Evolutionary conservation across 1,139 yeast genomes (phyloP).

Genomic region (Kurtzmaniella quercitrusa): DNA sequence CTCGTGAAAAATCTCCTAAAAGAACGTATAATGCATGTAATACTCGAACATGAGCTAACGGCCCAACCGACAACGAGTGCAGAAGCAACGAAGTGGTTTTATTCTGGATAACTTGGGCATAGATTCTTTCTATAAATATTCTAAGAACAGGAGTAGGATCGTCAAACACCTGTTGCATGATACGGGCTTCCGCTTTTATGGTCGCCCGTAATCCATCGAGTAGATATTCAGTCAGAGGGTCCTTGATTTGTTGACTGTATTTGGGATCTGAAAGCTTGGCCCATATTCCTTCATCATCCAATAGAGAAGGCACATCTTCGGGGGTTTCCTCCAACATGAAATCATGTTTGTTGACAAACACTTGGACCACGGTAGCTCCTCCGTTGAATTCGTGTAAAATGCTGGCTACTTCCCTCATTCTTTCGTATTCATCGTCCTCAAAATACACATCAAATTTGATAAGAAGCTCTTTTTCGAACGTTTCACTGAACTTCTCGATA

Average conservation of each 20-base stretch:
- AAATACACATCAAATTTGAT: constrained; percentile 57
- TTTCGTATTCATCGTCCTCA: constrained; percentile 54
- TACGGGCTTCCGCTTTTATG: constrained; percentile 66
- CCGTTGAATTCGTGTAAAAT: constrained; percentile 81
- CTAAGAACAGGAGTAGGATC: constrained; percentile 62
- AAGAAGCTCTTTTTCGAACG: constrained; percentile 64
- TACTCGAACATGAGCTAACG: constrained; percentile 74
- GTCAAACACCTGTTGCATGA: constrained; percentile 70
- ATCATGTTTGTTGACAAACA: constrained; percentile 78
- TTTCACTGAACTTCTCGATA: constrained; percentile 71
- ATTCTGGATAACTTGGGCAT: constrained; percentile 71
- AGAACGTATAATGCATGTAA: constrained; percentile 62
- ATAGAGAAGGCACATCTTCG: constrained; percentile 25
- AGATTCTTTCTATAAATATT: constrained; percentile 70
- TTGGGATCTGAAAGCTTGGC: constrained; percentile 33
- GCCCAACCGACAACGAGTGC: constrained; percentile 59
- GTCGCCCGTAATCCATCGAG: constrained; percentile 34
- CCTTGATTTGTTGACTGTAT: constrained; percentile 24
- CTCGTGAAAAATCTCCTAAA: constrained; percentile 61
- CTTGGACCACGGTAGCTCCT: constrained; percentile 76
- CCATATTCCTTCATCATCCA: constrained; percentile 40
- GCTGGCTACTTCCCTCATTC: constrained; percentile 75
- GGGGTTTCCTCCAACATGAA: constrained; percentile 51
- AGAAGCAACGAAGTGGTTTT: constrained; percentile 61
- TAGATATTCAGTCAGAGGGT: constrained; percentile 30